Conservation (phyloP, 2,329 filamentous ascomycete species). For the Phialophora verrucosa region DNA sequence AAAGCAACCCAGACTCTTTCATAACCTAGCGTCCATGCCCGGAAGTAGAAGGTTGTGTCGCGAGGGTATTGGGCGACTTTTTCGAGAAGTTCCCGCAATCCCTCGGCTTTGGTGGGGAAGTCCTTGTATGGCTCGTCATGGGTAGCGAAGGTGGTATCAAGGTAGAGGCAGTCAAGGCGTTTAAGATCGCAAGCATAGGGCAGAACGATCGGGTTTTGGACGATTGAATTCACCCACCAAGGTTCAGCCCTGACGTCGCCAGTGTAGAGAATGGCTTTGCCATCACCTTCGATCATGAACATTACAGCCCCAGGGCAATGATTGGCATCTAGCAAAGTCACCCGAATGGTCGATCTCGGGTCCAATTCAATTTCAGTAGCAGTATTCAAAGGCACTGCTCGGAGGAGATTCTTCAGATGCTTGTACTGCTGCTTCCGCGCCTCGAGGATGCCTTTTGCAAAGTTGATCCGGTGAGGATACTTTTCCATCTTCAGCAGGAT, state of each 20-base stretch:
- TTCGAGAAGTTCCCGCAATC: slow-evolving; percentile 72
- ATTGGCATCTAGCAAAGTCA: slow-evolving; percentile 89
- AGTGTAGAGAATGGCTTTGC: slow-evolving; percentile 80
- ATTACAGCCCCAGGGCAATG: slow-evolving; percentile 90
- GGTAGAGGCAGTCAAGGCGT: slow-evolving; percentile 78
- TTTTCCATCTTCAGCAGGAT: slow-evolving; percentile 80
- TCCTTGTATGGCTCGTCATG: slow-evolving; percentile 55
- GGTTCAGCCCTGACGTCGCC: slow-evolving; percentile 83
- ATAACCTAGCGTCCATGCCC: slow-evolving; percentile 91
- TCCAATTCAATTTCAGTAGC: slow-evolving; percentile 76
- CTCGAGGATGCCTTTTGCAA: slow-evolving; percentile 77
- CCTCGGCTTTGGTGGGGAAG: slow-evolving; percentile 73
- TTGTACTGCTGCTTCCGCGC: slow-evolving; percentile 75
- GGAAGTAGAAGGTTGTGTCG: slow-evolving; percentile 80
- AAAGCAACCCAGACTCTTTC: slow-evolving; percentile 90
- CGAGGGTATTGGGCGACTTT: slow-evolving; percentile 71
- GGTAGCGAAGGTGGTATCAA: slow-evolving; percentile 81
- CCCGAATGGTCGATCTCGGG: slow-evolving; percentile 71
- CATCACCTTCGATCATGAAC: slow-evolving; percentile 81
- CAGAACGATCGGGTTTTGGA: slow-evolving; percentile 72
- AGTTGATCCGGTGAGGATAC: slow-evolving; percentile 80
- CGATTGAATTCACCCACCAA: slow-evolving; percentile 80
- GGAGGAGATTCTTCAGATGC: slow-evolving; percentile 74
- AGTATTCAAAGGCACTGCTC: slow-evolving; percentile 80
- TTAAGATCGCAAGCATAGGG: slow-evolving; percentile 73